A percentile compares a stretch with the other conserved stretches of the same genome.
These are phyloP conservation scores for Penicillium tannophilum DNA, from an alignment of 495 filamentous ascomycete genomes.

Conservation along the genomic window DNA sequence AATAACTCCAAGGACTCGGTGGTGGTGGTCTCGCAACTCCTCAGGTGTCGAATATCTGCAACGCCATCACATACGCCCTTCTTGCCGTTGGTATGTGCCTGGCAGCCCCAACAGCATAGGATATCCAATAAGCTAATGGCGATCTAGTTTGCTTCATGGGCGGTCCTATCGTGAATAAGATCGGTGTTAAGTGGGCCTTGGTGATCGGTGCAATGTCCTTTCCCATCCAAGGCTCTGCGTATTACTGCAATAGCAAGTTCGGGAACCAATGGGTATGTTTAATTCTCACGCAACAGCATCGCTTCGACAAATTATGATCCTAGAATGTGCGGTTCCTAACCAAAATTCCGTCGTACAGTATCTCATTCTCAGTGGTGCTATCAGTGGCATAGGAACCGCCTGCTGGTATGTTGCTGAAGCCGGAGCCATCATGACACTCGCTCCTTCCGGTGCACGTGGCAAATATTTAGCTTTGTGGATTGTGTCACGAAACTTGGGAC, in stretches of 20 bases:
- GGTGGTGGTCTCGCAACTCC: conserved; percentile 35
- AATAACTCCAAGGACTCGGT: conserved; percentile 28
- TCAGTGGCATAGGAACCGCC: conserved; percentile 31
- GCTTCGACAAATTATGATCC: not conserved
- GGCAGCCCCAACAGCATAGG: too few relatives aligned
- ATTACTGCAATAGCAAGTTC: conserved; percentile 39
- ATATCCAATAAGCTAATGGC: not conserved
- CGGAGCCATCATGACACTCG: conserved; percentile 34
- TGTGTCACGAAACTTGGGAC: conserved; percentile 33
- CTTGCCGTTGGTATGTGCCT: conserved; percentile 27
- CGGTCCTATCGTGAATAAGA: conserved; percentile 34
- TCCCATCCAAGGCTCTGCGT: conserved; percentile 34
- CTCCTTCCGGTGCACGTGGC: conserved; percentile 33
- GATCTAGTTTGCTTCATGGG: conserved; percentile 25
- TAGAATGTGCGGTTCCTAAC: not conserved
- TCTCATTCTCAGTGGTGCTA: conserved; percentile 35
- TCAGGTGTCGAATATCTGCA: conserved; percentile 30
- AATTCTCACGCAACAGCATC: not conserved
- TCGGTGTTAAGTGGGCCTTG: conserved; percentile 37
- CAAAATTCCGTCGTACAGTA: conserved; percentile 15
- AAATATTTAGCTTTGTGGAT: conserved; percentile 38
- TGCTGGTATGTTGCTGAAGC: conserved; percentile 39
- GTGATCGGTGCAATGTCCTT: conserved; percentile 35
- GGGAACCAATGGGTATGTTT: conserved; percentile 30
- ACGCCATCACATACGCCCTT: conserved; percentile 30